phyloP scores from a whole-genome alignment of 2,329 filamentous ascomycete species.

The Metarhizium album region DNA sequence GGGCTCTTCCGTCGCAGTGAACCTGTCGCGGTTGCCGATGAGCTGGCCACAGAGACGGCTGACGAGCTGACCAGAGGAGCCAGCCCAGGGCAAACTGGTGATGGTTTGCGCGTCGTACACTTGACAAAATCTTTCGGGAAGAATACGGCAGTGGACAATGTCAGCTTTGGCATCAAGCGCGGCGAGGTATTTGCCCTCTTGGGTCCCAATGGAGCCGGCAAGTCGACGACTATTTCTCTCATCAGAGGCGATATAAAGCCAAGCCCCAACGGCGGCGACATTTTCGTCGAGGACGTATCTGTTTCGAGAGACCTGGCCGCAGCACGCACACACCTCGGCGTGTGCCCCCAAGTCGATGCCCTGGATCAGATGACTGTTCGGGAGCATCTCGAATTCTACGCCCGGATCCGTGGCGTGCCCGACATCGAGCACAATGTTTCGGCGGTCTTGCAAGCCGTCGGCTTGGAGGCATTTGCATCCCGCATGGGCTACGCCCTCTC shows the following conservation, averaged over 20 bases:
- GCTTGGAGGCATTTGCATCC: slow-evolving; percentile 56
- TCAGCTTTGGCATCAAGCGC: slow-evolving; percentile 69
- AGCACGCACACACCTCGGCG: slow-evolving; percentile 71
- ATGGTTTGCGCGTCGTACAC: slow-evolving; percentile 69
- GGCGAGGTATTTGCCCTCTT: slow-evolving; percentile 83
- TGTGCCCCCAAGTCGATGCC: slow-evolving; percentile 81
- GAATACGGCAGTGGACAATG: slow-evolving; percentile 75
- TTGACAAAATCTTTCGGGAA: slow-evolving; percentile 70
- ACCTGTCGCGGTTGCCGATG: slow-evolving; percentile 18
- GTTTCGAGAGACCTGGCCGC: slow-evolving; percentile 61
- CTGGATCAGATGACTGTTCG: slow-evolving; percentile 84
- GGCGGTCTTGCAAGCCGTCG: slow-evolving; percentile 71
- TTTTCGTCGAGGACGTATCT: slow-evolving; percentile 69
- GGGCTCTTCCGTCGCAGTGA: slow-evolving; percentile 26
- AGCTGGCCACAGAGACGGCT: slow-evolving; percentile 48
- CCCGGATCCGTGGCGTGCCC: slow-evolving; percentile 66
- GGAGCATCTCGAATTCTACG: slow-evolving; percentile 84
- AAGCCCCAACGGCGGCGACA: slow-evolving; percentile 58
- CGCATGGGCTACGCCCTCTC: slow-evolving; percentile 72
- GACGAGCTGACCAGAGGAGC: slow-evolving; percentile 55
- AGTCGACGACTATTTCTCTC: slow-evolving; percentile 79
- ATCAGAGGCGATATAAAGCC: slow-evolving; percentile 83
- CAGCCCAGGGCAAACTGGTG: slow-evolving; percentile 23
- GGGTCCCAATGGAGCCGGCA: slow-evolving; percentile 85
- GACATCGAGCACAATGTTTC: slow-evolving; percentile 68